Percentiles rank a stretch among this genome's conserved stretches.
phyloP scores from a whole-genome alignment of 352 stramenopile genomes.

The Pythium apleroticum region DNA sequence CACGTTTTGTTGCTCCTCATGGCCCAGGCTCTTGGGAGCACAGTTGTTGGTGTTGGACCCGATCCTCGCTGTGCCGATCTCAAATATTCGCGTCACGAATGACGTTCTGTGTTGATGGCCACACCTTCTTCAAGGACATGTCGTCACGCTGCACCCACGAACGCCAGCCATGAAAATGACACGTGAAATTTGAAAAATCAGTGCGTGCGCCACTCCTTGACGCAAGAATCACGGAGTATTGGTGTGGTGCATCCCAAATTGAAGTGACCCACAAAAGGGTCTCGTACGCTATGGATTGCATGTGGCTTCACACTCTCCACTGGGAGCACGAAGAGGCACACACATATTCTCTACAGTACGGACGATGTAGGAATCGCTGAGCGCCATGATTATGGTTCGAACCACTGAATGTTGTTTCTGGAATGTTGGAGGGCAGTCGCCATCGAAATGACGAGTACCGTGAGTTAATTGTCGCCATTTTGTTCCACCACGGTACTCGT shows the following conservation, averaged over 20 bases:
- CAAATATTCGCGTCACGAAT: not conserved
- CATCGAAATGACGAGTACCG: no score
- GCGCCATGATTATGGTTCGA: not conserved
- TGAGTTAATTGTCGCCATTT: no score
- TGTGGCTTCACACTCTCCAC: not conserved
- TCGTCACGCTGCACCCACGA: not conserved
- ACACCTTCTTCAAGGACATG: no score
- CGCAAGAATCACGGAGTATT: not conserved
- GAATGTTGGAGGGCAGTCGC: not conserved
- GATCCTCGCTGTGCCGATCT: not conserved
- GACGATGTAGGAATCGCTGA: not conserved
- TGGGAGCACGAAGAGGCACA: not conserved
- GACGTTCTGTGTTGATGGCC: not conserved
- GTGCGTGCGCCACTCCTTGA: not conserved
- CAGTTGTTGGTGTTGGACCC: not conserved
- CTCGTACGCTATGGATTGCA: not conserved
- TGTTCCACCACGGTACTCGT: no score
- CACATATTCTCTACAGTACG: not conserved
- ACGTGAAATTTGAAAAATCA: constrained; percentile 5
- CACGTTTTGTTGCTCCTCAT: not conserved
- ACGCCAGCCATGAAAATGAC: not conserved
- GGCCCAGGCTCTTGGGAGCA: not conserved
- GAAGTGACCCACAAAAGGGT: not conserved
- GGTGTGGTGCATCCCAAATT: no score
- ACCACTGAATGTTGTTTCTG: not conserved